phyloP scores from a whole-genome alignment of 2,329 filamentous ascomycete species.

The Colletotrichum tofieldiae region DNA sequence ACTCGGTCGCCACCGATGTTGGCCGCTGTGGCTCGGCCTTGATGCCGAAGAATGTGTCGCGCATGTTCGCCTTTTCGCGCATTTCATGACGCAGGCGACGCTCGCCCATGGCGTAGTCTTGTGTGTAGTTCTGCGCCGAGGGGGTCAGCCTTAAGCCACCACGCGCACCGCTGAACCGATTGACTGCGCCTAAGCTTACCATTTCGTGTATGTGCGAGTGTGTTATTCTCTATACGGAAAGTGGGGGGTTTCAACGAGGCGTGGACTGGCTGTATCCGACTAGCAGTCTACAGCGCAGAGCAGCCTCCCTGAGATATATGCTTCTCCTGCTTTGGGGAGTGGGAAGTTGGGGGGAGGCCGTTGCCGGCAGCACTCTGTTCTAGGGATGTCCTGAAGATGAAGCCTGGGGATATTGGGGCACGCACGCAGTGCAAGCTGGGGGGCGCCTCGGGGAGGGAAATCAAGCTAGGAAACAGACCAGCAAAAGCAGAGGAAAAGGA shows the following conservation, averaged over 20 bases:
- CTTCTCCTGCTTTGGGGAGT: slow-evolving; percentile 45
- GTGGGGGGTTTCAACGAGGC: slow-evolving; percentile 32
- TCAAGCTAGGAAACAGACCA: slow-evolving; percentile 50
- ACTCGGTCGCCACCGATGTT: slow-evolving; percentile 81
- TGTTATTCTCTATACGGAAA: slow-evolving; percentile 34
- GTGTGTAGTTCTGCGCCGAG: slow-evolving; percentile 53
- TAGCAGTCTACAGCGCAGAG: slow-evolving; percentile 40
- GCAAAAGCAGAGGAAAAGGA: slow-evolving; percentile 46
- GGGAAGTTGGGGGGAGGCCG: slow-evolving; percentile 49
- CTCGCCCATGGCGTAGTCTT: slow-evolving; percentile 54
- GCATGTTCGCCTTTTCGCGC: slow-evolving; percentile 65
- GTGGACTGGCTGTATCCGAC: slow-evolving; percentile 35
- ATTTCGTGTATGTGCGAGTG: slow-evolving; percentile 49
- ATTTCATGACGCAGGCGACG: slow-evolving; percentile 64
- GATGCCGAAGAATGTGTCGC: slow-evolving; percentile 75
- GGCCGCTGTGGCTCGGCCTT: slow-evolving; percentile 71
- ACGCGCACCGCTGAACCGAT: not conserved
- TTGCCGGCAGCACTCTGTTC: slow-evolving; percentile 53
- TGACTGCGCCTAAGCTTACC: slow-evolving; percentile 49
- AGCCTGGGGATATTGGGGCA: slow-evolving; percentile 15
- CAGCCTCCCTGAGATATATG: slow-evolving; percentile 16
- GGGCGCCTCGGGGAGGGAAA: slow-evolving; percentile 34
- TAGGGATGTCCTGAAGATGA: slow-evolving; percentile 32
- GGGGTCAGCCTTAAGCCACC: slow-evolving; percentile 21
- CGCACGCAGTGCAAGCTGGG: slow-evolving; percentile 26